phyloP scores from a whole-genome alignment of 176 grass and related monocot genomes.

The Ananas comosus region DNA sequence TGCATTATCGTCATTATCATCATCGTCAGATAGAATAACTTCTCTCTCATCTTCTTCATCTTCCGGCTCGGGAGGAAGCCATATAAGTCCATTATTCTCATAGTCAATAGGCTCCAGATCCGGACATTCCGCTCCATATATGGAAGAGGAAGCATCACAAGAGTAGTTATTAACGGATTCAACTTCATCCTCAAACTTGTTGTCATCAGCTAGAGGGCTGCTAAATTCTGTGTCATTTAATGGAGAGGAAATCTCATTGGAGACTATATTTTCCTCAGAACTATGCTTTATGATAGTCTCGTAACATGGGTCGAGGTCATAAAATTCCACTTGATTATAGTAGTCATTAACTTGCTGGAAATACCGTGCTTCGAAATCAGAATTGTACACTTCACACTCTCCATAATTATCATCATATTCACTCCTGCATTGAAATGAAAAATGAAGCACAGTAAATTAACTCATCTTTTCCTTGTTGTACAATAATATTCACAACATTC shows the following conservation, averaged over 20 bases:
- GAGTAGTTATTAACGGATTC: conserved; percentile 82
- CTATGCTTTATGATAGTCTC: conserved; percentile 28
- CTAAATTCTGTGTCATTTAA: conserved; percentile 28
- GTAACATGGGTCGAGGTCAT: conserved; percentile 31
- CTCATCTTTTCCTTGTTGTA: no score
- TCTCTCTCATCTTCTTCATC: conserved; percentile 67
- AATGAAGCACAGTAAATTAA: background rate
- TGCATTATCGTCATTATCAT: conserved; percentile 17
- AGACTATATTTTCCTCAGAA: conserved; percentile 37
- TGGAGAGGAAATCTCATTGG: conserved; percentile 31
- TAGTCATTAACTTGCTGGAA: conserved; percentile 41
- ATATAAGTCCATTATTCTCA: conserved; percentile 67
- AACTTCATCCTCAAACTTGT: conserved; percentile 69
- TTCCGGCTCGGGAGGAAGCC: conserved; percentile 89
- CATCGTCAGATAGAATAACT: conserved; percentile 31
- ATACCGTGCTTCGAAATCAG: conserved; percentile 41
- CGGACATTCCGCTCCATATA: conserved; percentile 65
- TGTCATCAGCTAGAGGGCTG: conserved; percentile 20
- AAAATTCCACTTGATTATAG: conserved; percentile 52
- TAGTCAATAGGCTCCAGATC: conserved; percentile 59
- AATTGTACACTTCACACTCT: conserved; percentile 42
- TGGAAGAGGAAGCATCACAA: conserved; percentile 61
- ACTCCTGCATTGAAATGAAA: conserved; percentile 43
- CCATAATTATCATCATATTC: conserved; percentile 53
- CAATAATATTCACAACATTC: no score